Base-by-base conservation (phyloP, 805 yeast species). In the Kodamaea neixiangensis region DNA sequence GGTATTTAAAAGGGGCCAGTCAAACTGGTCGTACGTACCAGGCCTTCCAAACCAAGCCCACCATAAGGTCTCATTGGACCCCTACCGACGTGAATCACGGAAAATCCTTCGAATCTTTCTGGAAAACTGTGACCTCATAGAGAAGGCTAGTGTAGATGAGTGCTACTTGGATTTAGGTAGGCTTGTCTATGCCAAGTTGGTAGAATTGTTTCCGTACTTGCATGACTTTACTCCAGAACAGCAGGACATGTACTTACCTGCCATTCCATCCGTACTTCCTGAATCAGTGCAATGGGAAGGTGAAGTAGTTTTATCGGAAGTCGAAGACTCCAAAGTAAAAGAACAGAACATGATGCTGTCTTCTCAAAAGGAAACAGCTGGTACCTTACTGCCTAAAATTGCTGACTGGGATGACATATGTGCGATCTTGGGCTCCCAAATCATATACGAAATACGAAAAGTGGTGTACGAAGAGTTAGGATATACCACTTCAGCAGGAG, bases 71-170 rank as follows among this genome's bases (percentile, higher is more conserved):
- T 83, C 92, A 1, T 70, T 94, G 49, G 98, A 94, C 62, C 96
- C 97, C 0, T 94, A 93, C 62, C 75, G 99, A 53, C 69, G 96
- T 52, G 97, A 90, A 61, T 85, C 94, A 52, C 73, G 96, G 14
- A 88, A 87, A 66, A 85, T 94, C 52, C 75, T 90, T 62, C 73
- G 80, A 33, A 70, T 93, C 0, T 78, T 94, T 59, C 78, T 79
- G 50, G 64, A 71, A 6, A 73, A 77, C 52, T 88, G 93, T 62
- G 86, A 82, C 51, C 58, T 77, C 13, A 89, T 90, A 0, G 97
- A 94, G 65, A 92, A 92, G 69, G 98, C 97, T 0, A 90, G 97
- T 68, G 94, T 92, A 15, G 99, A 94, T 68, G 99, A 94, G 68
- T 85, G 91, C 45, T 94, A 87, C 63, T 56, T 94, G 57, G 97